Conservation (phyloP, 2,329 filamentous ascomycete species). For the Alternaria triticimaculans region DNA sequence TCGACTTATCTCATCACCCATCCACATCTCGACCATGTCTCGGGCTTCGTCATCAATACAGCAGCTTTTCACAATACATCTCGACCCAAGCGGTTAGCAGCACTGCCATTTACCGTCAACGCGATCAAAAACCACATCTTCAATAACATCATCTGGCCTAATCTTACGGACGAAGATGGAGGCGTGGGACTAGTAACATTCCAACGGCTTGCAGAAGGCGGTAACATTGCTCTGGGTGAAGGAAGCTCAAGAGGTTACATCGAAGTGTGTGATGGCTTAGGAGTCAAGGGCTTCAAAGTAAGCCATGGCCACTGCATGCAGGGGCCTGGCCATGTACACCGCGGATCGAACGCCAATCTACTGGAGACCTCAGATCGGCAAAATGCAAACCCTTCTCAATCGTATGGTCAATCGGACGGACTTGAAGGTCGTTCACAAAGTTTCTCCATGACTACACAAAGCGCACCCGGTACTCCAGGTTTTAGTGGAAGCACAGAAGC, state of each 20-base stretch:
- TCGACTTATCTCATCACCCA: slow-evolving; percentile 94
- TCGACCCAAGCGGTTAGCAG: slow-evolving; percentile 82
- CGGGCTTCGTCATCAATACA: slow-evolving; percentile 91
- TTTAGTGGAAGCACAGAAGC: slow-evolving; percentile 26
- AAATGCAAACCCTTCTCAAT: slow-evolving; percentile 26
- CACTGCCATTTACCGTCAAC: slow-evolving; percentile 84
- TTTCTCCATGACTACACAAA: slow-evolving; percentile 44
- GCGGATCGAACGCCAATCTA: slow-evolving; percentile 52
- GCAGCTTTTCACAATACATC: slow-evolving; percentile 80
- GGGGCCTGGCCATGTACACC: slow-evolving; percentile 52
- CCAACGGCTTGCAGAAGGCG: slow-evolving; percentile 84
- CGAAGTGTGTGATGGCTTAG: slow-evolving; percentile 85
- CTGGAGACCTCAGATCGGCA: slow-evolving; percentile 44
- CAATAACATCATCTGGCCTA: slow-evolving; percentile 98
- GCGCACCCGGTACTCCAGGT: slow-evolving; percentile 46
- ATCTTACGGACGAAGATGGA: slow-evolving; percentile 93
- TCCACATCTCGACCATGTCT: slow-evolving; percentile 94
- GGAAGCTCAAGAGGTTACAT: slow-evolving; percentile 83
- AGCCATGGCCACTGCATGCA: slow-evolving; percentile 91
- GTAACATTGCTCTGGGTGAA: slow-evolving; percentile 81
- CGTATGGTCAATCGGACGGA: slow-evolving; percentile 25
- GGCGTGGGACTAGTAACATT: slow-evolving; percentile 93
- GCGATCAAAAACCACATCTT: slow-evolving; percentile 95
- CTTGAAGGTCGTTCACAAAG: slow-evolving; percentile 43
- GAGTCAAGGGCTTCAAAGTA: slow-evolving; percentile 85